Base-by-base conservation (phyloP, 2,329 filamentous ascomycete genomes). In the Ophiostoma quercus region DNA sequence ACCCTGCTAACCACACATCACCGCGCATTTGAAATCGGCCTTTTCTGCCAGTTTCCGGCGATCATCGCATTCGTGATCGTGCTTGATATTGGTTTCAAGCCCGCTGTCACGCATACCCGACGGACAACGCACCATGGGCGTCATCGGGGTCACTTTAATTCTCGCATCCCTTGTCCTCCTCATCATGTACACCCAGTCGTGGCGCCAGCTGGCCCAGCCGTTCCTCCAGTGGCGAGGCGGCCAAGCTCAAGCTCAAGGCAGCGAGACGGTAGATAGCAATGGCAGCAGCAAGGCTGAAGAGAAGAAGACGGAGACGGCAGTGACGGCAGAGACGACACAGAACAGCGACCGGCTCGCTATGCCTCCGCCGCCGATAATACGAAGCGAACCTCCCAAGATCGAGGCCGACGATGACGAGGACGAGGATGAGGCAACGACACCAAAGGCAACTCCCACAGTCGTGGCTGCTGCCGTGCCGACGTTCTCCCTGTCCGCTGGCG, bases 131-230 rank as follows among this genome's bases (percentile, higher is more conserved):
- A 51, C 69, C 68, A 88, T 88, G 86, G 84, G 81, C 73, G 77
- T 87, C 74, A 74, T 89, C 72, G 87, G 85, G 73, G 78, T 89
- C 73, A 87, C 87, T n/a, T 80, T 90, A 73, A 81, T 90, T 74
- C 77, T 90, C 73, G 87, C 84, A 62, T 87, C 87, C 0, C 5
- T 89, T 69, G 82, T 88, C 65, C 85, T 84, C 75, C 77, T 89
- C 73, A 79, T 84, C 74, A 80, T 88, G 72, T 82, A 83, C 57
- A 84, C 84, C 70, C 84, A 83, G 67, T 78, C 81, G 65, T 83
- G 85, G 78, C 77, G 86, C 72, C 68, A 73, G 70, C 29, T 74
- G 74, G 65, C 72, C 7, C 70, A 66, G 47, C 70, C 71, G 16
- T 54, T 73, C 51, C 9, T 70, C 43, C 47, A 39, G 34, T 71